Conservation (phyloP, 495 filamentous ascomycete species). For the Penicillium alfredii region DNA sequence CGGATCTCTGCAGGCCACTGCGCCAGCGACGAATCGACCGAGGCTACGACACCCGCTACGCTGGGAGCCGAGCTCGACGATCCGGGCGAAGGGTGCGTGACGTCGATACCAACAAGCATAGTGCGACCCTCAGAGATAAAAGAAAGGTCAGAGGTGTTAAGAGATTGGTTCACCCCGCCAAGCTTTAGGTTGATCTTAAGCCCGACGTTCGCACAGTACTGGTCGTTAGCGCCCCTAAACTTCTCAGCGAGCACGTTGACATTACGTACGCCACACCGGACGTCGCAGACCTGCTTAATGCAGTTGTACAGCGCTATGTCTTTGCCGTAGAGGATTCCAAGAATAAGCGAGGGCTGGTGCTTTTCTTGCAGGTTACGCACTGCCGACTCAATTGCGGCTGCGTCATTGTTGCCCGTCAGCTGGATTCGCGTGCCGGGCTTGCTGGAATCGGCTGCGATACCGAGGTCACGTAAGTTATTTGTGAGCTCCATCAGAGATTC, state of each 20-base stretch:
- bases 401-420: conserved; percentile 9
- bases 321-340: conserved; percentile 55
- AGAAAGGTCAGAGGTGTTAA: conserved; percentile 45
- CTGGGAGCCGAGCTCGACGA: conserved; percentile 54
- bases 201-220: conserved; percentile 68
- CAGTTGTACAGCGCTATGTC: conserved; percentile 53
- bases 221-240: conserved; percentile 34
- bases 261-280: conserved; percentile 56
- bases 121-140: conserved; percentile 59
- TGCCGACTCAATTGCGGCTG: conserved; percentile 18
- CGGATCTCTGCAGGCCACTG: conserved; percentile 30
- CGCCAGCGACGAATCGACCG: conserved; percentile 16
- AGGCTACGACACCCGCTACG: conserved; percentile 46
- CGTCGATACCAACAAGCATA: conserved; percentile 84
- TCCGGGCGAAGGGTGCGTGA: conserved; percentile 80
- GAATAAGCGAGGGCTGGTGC: conserved; percentile 44
- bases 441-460: conserved; percentile 17
- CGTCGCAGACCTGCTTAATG: conserved; percentile 64
- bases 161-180: conserved; percentile 68
- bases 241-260: conserved; percentile 54
- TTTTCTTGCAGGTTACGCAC: conserved; percentile 27
- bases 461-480: conserved; percentile 23
- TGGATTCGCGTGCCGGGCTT: conserved; percentile 12
- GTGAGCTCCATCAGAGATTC: conserved; percentile 12
- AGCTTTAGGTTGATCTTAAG: conserved; percentile 85